Conservation (phyloP, 208 protist species). For the Acanthamoeba pearcei region DNA sequence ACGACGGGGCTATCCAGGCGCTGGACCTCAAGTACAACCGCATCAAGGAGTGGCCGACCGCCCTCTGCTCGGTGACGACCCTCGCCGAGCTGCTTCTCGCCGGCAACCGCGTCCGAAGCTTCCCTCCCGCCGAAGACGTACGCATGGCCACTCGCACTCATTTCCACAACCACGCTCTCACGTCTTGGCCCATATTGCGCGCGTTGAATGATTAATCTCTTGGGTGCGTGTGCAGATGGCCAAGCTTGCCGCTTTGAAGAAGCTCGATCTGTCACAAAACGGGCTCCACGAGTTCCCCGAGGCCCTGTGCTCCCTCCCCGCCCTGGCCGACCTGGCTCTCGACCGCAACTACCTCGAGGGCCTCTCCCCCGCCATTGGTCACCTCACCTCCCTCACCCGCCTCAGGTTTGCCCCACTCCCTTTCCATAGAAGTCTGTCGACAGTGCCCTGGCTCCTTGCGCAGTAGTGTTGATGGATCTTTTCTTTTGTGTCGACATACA, state of each 20-base stretch:
- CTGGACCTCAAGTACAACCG: slow-evolving; percentile 74
- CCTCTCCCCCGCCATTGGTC: slow-evolving; percentile 9
- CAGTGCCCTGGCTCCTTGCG: too few relatives aligned
- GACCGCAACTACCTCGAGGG: slow-evolving; percentile 50
- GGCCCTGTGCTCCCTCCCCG: slow-evolving; percentile 27
- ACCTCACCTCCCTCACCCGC: slow-evolving; percentile 27
- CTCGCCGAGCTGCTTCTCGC: slow-evolving; percentile 35
- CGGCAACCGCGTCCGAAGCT: slow-evolving; percentile 42
- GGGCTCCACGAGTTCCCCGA: slow-evolving; percentile 36
- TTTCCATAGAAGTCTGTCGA: background rate
- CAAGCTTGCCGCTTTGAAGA: background rate
- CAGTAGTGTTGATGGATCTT: background rate
- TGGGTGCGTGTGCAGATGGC: background rate
- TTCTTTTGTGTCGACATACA: background rate
- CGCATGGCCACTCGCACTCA: background rate
- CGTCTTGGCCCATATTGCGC: too few relatives aligned
- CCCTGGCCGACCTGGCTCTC: slow-evolving; percentile 40
- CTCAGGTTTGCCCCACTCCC: slow-evolving; percentile 12
- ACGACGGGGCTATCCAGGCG: background rate
- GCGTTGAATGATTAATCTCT: background rate
- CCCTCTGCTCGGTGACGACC: slow-evolving; percentile 16
- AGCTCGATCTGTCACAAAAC: slow-evolving; percentile 68
- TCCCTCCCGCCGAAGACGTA: slow-evolving; percentile 19
- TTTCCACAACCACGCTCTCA: too few relatives aligned
- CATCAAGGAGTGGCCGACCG: slow-evolving; percentile 1